Base-by-base conservation (phyloP, 2,329 filamentous ascomycete species). In the Hymenoscyphus repandus region DNA sequence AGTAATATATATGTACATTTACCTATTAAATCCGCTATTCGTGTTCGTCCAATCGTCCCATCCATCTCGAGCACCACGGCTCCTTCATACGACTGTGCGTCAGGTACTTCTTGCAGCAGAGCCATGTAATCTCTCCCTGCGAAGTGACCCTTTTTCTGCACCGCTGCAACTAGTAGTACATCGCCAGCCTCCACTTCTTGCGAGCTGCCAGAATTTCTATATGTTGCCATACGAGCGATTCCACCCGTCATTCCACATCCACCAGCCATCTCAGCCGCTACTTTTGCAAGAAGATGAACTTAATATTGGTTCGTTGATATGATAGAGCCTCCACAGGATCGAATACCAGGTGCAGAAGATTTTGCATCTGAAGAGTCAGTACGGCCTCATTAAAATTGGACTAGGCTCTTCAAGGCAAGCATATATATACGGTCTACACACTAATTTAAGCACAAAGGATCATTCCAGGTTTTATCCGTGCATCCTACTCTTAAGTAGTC, bases 401-500 rank as follows among this genome's bases (percentile, higher is more conserved):
- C 5, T 5, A 43, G 18, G 22, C 22, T 4, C 6, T 2, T 43
- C 7, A 20, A 43, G 18, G 13, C 13, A 12, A 17, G 22, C 15
- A n/a, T 42, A n/a, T 1, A 53, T 56, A 51, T 47, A 61, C 56
- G 58, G n/a, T 3, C 49, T 30, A 37, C 48, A 49, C 58, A 60
- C 47, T 59, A 51, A 31, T 59, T 49, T 9, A 60, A 42, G 39
- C 58, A 60, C 20, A 50, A 54, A 31, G 58, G 49, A 47, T 57
- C 54, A 45, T 58, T 13, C 58, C 58, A 62, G 15, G 53, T 59
- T 17, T 33, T 46, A 53, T 62, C 59, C 31, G 59, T 62, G 54
- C 58, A 62, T 27, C 58, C 59, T n/a, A 60, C 58, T 45, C 59
- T 52, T 33, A 60, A 42, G 42, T 59, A 62, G 41, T 62, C 59